Evolutionary conservation across 1,139 yeast species (phyloP), one percentile per base, ranked within the genome.

Genomic region (Protomyces lactucae-debilis): DNA sequence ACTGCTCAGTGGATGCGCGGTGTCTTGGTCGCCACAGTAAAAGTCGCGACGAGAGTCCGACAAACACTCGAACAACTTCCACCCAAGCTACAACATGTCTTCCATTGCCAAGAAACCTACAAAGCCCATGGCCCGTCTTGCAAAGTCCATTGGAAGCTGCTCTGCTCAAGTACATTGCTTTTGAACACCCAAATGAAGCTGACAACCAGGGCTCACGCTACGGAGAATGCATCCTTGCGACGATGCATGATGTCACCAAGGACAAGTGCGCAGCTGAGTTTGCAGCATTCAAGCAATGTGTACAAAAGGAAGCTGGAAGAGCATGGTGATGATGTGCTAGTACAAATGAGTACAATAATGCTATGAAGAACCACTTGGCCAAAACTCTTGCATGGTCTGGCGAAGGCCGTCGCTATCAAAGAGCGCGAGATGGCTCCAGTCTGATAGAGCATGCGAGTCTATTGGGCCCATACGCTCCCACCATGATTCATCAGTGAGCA

Each of bases 201-300:
- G 36, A 56, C 46, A 32, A 16, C 9, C 35, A 59, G 63, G 36
- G 52, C 36, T 52, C 55, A 12, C 57, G 54, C 25, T 60, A 60
- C 39, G 64, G 64, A 18, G 55, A 60, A 21, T 60, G 64, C 39
- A 55, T 60, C 28, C 57, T 60, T 43, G 54, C 59, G 9, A 21
- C 45, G 25, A 52, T 46, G 23, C 51, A 37, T 5, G 59, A 60
- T 37, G 59, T 60, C 28, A 54, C 28, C 32, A 60, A 60, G 32
- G 55, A 52, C n/a, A 32, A 25, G 12, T 60, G 64, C 28, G 59
- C 54, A 51, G 35, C 36, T 32, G 55, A 67, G 36, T 57, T 65
- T 61, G 5, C 64, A 25, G 64, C 65, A 18, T 64, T 57, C 53
- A 64, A 64, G 48, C 63, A 59, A 36, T 60, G 64, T 23, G 65